Evolutionary conservation across 2,329 filamentous ascomycete genomes (phyloP).

Genomic region (Zymoseptoria ardabiliae): DNA sequence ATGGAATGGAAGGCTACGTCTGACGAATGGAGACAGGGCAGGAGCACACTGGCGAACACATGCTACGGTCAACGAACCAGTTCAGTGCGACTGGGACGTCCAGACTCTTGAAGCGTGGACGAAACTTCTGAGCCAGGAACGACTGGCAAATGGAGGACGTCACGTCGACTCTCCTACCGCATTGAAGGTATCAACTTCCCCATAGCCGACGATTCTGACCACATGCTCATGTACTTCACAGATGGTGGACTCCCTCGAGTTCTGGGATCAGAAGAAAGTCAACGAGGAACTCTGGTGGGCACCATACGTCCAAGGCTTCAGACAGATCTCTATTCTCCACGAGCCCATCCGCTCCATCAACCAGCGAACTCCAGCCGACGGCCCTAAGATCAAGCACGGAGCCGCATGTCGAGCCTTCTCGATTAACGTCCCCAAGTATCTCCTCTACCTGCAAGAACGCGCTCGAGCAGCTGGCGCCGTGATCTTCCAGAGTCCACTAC

Average conservation of each 20-base stretch:
- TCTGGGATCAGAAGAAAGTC: constrained; percentile 21
- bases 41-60: constrained; percentile 44
- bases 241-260: constrained; percentile 23
- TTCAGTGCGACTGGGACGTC: constrained; percentile 36
- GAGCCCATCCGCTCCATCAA: constrained; percentile 20
- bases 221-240: neutral
- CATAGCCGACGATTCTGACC: neutral
- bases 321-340: constrained; percentile 10
- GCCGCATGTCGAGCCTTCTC: constrained; percentile 30
- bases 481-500: constrained; percentile 26
- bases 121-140: constrained; percentile 24
- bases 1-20: neutral
- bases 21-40: constrained; percentile 30
- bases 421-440: constrained; percentile 34
- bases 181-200: constrained; percentile 16
- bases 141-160: constrained; percentile 7
- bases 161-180: constrained; percentile 11
- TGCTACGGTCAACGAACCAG: constrained; percentile 27
- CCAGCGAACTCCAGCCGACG: constrained; percentile 13
- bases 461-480: constrained; percentile 23
- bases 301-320: constrained; percentile 31
- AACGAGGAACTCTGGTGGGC: constrained; percentile 34
- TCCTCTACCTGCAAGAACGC: constrained; percentile 30
- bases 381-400: constrained; percentile 20
- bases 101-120: constrained; percentile 39